Evolutionary conservation across 768 basidiomycete species (phyloP), one percentile per base, ranked within the genome.

Genomic region (Baorangia bicolor): DNA sequence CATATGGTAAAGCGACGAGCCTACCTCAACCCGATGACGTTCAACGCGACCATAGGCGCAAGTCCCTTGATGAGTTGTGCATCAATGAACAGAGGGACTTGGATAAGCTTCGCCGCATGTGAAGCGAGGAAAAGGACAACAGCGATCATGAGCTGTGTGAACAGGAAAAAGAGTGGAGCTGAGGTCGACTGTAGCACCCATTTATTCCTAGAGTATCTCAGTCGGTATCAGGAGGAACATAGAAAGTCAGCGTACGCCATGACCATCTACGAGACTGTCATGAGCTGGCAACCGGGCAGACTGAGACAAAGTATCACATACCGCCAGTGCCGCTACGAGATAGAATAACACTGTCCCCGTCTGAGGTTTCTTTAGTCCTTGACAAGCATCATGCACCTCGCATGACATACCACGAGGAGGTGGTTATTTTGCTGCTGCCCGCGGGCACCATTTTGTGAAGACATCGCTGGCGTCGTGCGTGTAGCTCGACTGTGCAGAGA

Each of bases 141-240:
- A 9, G 94, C 94, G 50, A 95, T 92, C 45, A 83, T 59, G 11
- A 94, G 80, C 66, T 96, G 93, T 2, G 80, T 75, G 74, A 88
- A 85, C 16, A 95, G 79, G 79, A 96, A 94, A 76, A 95, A 95
- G 2, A 95, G 78, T 0, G 94, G 94, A 3, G 83, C 82, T 14
- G 77, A 69, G 18, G 92, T 90, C 21, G 74, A 73, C 68, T 88
- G 86, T 28, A 96, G 77, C 13, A 95, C 94, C 92, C 90, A 92
- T 88, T 94, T 93, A 64, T 93, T 93, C 37, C 90, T 92, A 71
- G 2, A 53, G 27, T 13, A 39, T 14, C 38, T 57, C 41, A 64
- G 54, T 58, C 51, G 48, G 57, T 37, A 56, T 59, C 40, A 55
- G 30, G 23, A 25, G 10, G 57, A 73, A 56, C 23, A 66, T 58